Evolutionary conservation across 129 eudicot genomes (phyloP).

Genomic region (Flaveria sonorensis): DNA sequence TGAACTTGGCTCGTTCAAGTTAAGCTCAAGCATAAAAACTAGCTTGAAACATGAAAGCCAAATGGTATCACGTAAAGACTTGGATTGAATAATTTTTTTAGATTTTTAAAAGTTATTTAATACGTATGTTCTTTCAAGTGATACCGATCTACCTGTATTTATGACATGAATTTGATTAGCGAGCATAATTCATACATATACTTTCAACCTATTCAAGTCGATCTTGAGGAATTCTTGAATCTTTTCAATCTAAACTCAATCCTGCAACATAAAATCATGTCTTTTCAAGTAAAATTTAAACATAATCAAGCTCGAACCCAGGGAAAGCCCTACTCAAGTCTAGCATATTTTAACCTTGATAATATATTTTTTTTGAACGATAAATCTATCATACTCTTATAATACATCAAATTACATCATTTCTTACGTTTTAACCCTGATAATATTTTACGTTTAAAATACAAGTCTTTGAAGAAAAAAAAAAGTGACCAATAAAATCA

Average conservation of each 20-base stretch:
- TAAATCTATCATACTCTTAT: no score
- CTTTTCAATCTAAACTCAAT: no score
- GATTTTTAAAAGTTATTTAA: no score
- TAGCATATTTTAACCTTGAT: not conserved
- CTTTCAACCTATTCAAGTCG: not conserved
- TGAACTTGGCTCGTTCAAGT: not conserved
- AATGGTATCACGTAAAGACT: no score
- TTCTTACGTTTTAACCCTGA: not conserved
- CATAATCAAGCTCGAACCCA: not conserved
- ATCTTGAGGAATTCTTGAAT: not conserved
- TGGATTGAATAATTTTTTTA: no score
- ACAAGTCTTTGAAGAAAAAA: constrained; percentile 1
- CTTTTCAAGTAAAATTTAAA: no score
- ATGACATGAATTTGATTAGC: not conserved
- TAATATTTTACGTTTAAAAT: not conserved
- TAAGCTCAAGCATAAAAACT: not conserved
- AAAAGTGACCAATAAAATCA: constrained; percentile 11
- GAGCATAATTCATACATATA: not conserved
- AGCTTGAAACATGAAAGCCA: no score
- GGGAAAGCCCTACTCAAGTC: not conserved
- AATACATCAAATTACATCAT: no score
- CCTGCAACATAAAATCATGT: no score
- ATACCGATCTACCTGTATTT: no score
- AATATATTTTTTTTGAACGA: no score
- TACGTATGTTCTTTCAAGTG: no score